Evolutionary conservation across 257 asterid genomes (phyloP).

Genomic region (Solanum lycopersicoides): DNA sequence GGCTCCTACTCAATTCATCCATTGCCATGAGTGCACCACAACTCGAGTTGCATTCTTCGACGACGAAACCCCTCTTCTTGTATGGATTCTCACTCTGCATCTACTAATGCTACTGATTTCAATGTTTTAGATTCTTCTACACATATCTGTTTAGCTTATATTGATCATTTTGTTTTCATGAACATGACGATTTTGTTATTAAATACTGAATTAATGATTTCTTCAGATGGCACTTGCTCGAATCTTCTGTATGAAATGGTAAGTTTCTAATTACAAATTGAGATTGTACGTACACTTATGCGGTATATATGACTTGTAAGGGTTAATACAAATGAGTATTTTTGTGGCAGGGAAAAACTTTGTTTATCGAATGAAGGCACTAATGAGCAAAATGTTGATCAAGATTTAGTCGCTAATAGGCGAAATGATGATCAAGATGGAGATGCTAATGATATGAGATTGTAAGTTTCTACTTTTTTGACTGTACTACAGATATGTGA

Average conservation of each 20-base stretch:
- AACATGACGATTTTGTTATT: neutral
- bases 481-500: too few relatives aligned
- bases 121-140: neutral
- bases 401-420: neutral
- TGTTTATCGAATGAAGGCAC: neutral
- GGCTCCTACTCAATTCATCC: neutral
- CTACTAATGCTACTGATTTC: neutral
- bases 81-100: neutral
- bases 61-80: neutral
- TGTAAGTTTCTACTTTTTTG: too few relatives aligned
- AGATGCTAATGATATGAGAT: neutral
- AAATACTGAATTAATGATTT: too few relatives aligned
- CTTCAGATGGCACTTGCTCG: neutral
- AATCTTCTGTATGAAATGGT: too few relatives aligned
- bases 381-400: neutral
- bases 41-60: neutral
- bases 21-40: neutral
- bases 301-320: neutral
- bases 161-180: neutral
- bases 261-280: neutral
- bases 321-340: neutral
- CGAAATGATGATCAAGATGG: neutral
- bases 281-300: neutral
- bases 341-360: neutral
- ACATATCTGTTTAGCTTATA: neutral